Percentiles rank a stretch among this genome's conserved stretches.
phyloP scores from a whole-genome alignment of 257 asterid species.

The Nicotiana noctiflora region DNA sequence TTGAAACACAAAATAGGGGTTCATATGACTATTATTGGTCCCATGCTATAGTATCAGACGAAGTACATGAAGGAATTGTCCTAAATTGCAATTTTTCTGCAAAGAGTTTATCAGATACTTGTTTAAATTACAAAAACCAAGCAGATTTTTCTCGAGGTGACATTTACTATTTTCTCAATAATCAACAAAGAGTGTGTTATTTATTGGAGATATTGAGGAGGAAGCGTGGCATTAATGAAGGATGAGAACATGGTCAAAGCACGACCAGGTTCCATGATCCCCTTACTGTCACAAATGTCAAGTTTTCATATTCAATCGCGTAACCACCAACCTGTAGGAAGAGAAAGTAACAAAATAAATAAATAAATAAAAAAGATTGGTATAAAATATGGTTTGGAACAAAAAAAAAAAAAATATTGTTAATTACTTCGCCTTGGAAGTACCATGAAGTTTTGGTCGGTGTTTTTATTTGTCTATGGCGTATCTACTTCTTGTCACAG shows the following conservation, averaged over 20 bases:
- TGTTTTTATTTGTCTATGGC: slow-evolving; percentile 35
- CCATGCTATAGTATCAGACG: slow-evolving; percentile 51
- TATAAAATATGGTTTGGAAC: not conserved
- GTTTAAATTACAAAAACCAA: slow-evolving; percentile 6
- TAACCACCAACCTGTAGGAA: slow-evolving; percentile 47
- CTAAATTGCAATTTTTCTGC: slow-evolving; percentile 43
- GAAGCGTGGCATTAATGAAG: too few relatives aligned
- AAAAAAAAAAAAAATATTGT: not conserved
- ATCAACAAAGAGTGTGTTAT: too few relatives aligned
- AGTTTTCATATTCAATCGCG: too few relatives aligned
- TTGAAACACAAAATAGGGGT: slow-evolving; percentile 22
- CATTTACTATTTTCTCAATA: slow-evolving; percentile 17
- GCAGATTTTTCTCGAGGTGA: slow-evolving; percentile 14
- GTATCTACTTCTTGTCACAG: slow-evolving; percentile 57
- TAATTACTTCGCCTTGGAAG: slow-evolving; percentile 32
- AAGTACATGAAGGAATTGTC: slow-evolving; percentile 35
- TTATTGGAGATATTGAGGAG: too few relatives aligned
- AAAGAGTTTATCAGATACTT: slow-evolving; percentile 6
- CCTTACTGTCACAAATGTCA: too few relatives aligned
- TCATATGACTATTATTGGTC: slow-evolving; percentile 43
- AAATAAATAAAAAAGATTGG: not conserved
- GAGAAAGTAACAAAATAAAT: not conserved
- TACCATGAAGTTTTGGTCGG: slow-evolving; percentile 43
- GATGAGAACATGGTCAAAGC: too few relatives aligned
- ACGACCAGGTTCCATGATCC: too few relatives aligned